phyloP scores from a whole-genome alignment of 2,329 filamentous ascomycete species.

The Alternaria tenuissima region DNA sequence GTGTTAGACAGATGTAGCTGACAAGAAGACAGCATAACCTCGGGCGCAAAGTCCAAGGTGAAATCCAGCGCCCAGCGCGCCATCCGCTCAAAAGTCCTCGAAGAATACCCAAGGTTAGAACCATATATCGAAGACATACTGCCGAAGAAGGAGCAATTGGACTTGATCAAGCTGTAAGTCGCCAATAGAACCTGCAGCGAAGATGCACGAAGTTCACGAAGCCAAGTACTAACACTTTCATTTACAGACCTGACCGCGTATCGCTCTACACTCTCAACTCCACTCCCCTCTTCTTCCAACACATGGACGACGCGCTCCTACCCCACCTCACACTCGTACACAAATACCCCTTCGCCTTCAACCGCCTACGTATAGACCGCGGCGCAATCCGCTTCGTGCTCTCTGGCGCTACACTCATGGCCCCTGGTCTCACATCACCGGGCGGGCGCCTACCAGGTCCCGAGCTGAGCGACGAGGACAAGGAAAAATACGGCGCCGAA shows the following conservation, averaged over 20 bases:
- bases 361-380: slow-evolving; percentile 87
- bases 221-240: slow-evolving; percentile 11
- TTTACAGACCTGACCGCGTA: slow-evolving; percentile 76
- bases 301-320: slow-evolving; percentile 77
- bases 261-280: slow-evolving; percentile 84
- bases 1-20: background rate
- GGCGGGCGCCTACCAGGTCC: slow-evolving; percentile 79
- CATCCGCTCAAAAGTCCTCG: slow-evolving; percentile 81
- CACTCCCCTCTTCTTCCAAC: slow-evolving; percentile 90
- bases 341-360: slow-evolving; percentile 84
- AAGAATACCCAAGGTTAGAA: slow-evolving; percentile 84
- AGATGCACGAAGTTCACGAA: no score
- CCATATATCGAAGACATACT: slow-evolving; percentile 93
- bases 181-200: no score
- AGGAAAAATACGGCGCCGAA: slow-evolving; percentile 61
- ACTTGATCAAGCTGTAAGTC: slow-evolving; percentile 81
- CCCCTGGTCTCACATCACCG: slow-evolving; percentile 84
- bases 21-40: slow-evolving; percentile 66
- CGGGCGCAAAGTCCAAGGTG: slow-evolving; percentile 89
- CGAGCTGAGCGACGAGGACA: slow-evolving; percentile 44
- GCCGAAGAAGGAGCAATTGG: slow-evolving; percentile 91
- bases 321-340: slow-evolving; percentile 92
- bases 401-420: slow-evolving; percentile 93
- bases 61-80: slow-evolving; percentile 94
- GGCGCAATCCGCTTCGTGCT: slow-evolving; percentile 97